These are phyloP conservation scores for Juglanconis juglandina DNA, from an alignment of 2,329 filamentous ascomycete genomes.

Conservation along the genomic window DNA sequence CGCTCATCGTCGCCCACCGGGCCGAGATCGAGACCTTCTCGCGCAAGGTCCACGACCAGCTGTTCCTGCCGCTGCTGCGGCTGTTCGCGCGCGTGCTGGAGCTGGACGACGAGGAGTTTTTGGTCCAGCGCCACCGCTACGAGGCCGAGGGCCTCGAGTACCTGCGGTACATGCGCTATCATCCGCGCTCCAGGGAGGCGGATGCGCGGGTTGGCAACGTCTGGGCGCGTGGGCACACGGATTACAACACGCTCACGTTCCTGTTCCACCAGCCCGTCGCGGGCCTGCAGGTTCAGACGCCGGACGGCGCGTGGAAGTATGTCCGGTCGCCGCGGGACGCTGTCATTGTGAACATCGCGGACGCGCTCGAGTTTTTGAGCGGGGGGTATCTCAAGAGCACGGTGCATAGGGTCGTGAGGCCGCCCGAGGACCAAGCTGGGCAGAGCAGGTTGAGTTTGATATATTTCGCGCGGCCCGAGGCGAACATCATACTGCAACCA, in stretches of 20 bases:
- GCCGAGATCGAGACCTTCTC: constrained; percentile 26
- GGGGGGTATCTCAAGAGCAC: constrained; percentile 27
- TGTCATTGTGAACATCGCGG: constrained; percentile 46
- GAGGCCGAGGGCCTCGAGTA: constrained; percentile 26
- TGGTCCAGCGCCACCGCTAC: constrained; percentile 24
- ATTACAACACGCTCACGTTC: constrained; percentile 40
- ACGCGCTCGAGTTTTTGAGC: constrained; percentile 41
- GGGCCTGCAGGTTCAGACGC: constrained; percentile 44
- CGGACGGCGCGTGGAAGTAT: constrained; percentile 33
- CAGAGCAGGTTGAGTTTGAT: constrained; percentile 24
- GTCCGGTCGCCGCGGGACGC: constrained; percentile 28
- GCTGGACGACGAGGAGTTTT: constrained; percentile 26
- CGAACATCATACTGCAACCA: constrained; percentile 22
- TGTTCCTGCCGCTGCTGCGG: constrained; percentile 20
- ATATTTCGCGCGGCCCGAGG: constrained; percentile 27
- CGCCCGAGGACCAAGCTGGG: constrained; percentile 25
- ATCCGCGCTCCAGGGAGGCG: constrained; percentile 22
- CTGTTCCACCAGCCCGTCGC: constrained; percentile 55
- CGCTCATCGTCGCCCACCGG: constrained; percentile 24
- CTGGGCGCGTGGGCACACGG: constrained; percentile 26
- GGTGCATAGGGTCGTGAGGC: constrained; percentile 25
- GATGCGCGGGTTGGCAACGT: constrained; percentile 20
- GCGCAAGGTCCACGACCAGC: constrained; percentile 14
- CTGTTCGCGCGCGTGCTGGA: constrained; percentile 24
- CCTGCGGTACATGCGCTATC: constrained; percentile 28